Percentiles rank a stretch among this genome's conserved stretches.
Evolutionary conservation across 495 filamentous ascomycete species (phyloP).

Genomic region (Neohortaea acidophila): DNA sequence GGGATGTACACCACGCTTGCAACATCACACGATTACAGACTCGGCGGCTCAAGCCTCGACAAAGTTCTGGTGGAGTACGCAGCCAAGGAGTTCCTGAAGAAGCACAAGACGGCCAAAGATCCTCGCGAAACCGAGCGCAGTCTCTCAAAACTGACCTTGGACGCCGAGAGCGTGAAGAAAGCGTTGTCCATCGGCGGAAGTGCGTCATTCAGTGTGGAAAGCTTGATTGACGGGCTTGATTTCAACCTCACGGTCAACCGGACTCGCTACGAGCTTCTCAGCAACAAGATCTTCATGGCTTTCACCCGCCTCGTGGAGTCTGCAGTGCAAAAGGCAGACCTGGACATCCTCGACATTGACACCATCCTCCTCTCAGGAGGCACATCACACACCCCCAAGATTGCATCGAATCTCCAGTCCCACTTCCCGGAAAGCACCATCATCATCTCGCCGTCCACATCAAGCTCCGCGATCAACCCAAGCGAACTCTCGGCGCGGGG

Average conservation of each 20-base stretch:
- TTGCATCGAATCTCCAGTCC: constrained; percentile 55
- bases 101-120: constrained; percentile 57
- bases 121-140: constrained; percentile 65
- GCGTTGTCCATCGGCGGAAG: constrained; percentile 75
- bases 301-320: constrained; percentile 73
- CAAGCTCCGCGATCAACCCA: constrained; percentile 68
- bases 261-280: constrained; percentile 81
- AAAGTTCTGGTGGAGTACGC: constrained; percentile 88
- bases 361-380: constrained; percentile 91
- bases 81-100: constrained; percentile 95
- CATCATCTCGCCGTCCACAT: constrained; percentile 70
- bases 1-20: constrained; percentile 95
- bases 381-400: constrained; percentile 82
- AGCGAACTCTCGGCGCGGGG: constrained; percentile 78
- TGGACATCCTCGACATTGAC: constrained; percentile 85
- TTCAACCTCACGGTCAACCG: constrained; percentile 84
- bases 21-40: constrained; percentile 87
- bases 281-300: constrained; percentile 65
- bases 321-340: constrained; percentile 75
- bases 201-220: constrained; percentile 81
- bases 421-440: constrained; percentile 70
- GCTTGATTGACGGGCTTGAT: constrained; percentile 72
- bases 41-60: constrained; percentile 67
- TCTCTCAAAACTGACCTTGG: constrained; percentile 81
- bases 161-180: constrained; percentile 80